Evolutionary conservation across 208 protist species (phyloP).

Genomic region (Trichomonas tenax): DNA sequence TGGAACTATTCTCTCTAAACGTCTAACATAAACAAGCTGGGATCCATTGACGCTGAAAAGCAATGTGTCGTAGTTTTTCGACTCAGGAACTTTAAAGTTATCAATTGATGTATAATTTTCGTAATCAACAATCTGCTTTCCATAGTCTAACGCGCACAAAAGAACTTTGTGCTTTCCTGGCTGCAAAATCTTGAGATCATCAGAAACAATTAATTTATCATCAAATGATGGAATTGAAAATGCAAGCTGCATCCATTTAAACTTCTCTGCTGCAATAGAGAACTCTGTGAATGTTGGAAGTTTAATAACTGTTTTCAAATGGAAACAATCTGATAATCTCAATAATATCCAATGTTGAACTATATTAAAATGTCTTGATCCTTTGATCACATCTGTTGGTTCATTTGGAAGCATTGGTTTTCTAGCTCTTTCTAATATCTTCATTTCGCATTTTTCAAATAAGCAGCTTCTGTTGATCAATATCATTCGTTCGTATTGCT

Average conservation of each 20-base stretch:
- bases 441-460: neutral
- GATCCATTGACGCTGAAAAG: neutral
- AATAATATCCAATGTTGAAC: neutral
- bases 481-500: neutral
- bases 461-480: neutral
- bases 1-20: neutral
- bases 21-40: neutral
- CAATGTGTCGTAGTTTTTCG: neutral
- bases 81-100: neutral
- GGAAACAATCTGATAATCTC: neutral
- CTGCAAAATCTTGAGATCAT: neutral
- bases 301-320: neutral
- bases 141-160: neutral
- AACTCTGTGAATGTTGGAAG: neutral
- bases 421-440: neutral
- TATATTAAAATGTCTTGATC: neutral
- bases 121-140: neutral
- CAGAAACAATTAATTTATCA: neutral
- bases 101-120: neutral
- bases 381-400: neutral
- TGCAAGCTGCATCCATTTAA: neutral
- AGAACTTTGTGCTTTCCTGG: neutral
- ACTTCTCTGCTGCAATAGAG: neutral
- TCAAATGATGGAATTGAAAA: neutral
- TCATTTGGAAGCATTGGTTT: neutral